Evolutionary conservation across 176 grass and related monocot species (phyloP).

Genomic region (Hordeum marinum): DNA sequence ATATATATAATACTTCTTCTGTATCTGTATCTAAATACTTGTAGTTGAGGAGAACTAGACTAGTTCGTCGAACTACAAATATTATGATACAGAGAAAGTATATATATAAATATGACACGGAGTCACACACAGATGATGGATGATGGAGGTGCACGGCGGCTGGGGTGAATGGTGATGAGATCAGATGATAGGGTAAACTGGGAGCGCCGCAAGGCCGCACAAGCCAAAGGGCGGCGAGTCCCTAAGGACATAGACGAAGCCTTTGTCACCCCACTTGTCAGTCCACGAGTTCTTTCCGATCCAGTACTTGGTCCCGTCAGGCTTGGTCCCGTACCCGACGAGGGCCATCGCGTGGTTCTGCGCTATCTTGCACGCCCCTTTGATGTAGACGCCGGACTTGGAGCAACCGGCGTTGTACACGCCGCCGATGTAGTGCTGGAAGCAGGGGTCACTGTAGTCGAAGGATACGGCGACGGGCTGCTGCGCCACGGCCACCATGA

Average conservation of each 20-base stretch:
- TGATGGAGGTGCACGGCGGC: not conserved
- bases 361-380: not conserved
- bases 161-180: too few species aligned
- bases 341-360: not conserved
- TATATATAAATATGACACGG: not conserved
- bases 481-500: not conserved
- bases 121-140: not conserved
- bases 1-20: too few species aligned
- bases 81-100: too few species aligned
- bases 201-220: not conserved
- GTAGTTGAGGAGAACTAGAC: too few species aligned
- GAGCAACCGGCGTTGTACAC: not conserved
- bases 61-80: too few species aligned
- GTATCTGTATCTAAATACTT: too few species aligned
- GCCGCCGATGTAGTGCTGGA: not conserved
- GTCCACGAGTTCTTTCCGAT: not conserved
- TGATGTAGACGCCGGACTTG: not conserved
- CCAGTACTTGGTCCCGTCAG: not conserved
- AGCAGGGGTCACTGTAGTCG: constrained; percentile 1
- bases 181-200: not conserved
- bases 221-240: not conserved
- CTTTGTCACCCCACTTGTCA: not conserved
- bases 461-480: not conserved
- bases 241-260: not conserved
- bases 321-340: not conserved